Evolutionary conservation across 345 rosid species (phyloP), one percentile per base, ranked within the genome.

Genomic region (Linum tenue): DNA sequence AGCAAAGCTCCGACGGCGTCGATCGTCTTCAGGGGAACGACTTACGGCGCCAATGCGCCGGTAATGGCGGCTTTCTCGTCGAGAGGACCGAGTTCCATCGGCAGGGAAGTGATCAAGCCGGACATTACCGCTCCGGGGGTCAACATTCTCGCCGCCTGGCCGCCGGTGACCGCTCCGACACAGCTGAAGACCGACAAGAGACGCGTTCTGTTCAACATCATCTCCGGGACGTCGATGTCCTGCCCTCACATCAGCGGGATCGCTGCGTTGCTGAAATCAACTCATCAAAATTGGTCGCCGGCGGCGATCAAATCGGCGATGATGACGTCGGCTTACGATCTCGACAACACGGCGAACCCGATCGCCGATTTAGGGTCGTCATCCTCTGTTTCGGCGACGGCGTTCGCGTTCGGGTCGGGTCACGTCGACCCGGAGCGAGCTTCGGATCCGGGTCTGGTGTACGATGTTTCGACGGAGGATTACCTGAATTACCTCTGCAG

Each of bases 211-310:
- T 87, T 85, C 84, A 87, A 89, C 67, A 71, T 92, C 41, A 60
- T 79, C 35, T 89, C 98, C 1, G 98, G 96, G 44, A 92, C 96
- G 2, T 92, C 96, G 6, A 91, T 91, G 98, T 76, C 96, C 0
- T 89, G 96, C 64, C 95, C 98, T 1, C 98, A 91, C 65, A 73
- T 85, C 7, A 82, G 85, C 59, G 98, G 98, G 69, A 69, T 91
- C 4, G 98, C 92, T 12, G 83, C 87, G 17, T 71, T 89, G 1
- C 77, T 89, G 17, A 89, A 80, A 69, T 84, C 95, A 2, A 84
- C 69, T 37, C 95, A 84, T 67, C 50, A 69, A 42, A 75, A 84
- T 38, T 92, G 96, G 96, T 89, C 98, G 3, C 85, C 89, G 14
- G 91, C 96, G 17, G 95, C 85, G 5, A 84, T 92, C 35, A 92